Evolutionary conservation across 345 rosid genomes (phyloP), one percentile per base, ranked within the genome.

Genomic region (Conringia planisiliqua): DNA sequence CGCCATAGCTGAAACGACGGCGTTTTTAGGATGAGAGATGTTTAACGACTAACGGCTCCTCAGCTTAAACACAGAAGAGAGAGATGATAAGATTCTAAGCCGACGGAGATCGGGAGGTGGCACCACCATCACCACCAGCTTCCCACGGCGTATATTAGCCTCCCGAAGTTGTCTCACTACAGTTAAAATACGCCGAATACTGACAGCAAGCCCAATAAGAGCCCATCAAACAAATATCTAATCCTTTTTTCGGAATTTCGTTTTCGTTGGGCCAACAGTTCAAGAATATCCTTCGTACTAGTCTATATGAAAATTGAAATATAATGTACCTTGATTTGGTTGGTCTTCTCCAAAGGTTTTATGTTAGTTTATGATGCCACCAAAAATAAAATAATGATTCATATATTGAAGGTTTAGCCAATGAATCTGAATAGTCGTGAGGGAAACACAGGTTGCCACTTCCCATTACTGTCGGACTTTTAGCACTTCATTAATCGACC

Each of bases 1-100:
- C 74, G 78, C 75, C 78, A 79, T 73, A 62, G 79, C 74, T 61
- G 13, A 78, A 33, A 79, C 71, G 75, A 62, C 74, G 3, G 12
- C 81, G 81, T 72, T 59, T 76, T 30, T 1, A 17, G n/a, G 42
- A 42, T 40, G 48, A 17, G 42, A 50, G 12, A 35, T 42, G 43
- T 18, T 74, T 63, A 62, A 61, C 72, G 67, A 47, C 52, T 56
- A 76, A 76, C 75, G 48, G 64, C 61, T 75, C 2, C 39, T 75
- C 5, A 42, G 63, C 70, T 43, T 61, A 69, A 26, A 42, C 75
- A 36, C 54, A 76, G 60, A 55, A 68, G 39, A 40, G 63, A 65
- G 54, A 10, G 57, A 20, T 57, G 81, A 77, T 71, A 66, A 77
- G 77, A 56, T 56, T 56, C 10, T 62, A 56, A 5, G 17, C 1